Evolutionary conservation across 148 eudicot species (phyloP), one percentile per base, ranked within the genome.

Genomic region (Chenopodium formosanum): DNA sequence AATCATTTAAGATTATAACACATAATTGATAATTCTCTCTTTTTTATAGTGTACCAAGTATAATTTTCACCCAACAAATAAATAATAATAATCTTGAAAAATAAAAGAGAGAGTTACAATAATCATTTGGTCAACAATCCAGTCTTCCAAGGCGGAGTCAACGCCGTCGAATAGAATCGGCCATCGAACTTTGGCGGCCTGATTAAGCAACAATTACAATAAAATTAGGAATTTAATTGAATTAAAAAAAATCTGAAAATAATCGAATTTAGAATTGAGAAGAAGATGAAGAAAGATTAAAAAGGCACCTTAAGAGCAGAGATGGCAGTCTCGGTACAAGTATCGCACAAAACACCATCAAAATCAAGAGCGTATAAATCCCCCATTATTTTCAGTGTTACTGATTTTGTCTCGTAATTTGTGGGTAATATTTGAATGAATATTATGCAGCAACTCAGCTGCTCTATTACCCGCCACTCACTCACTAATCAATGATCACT

Each of bases 111-210:
- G 25, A 47, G 12, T 12, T 44, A 92, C 99, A 58, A 32, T 87
- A 84, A 87, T 90, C 99, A 96, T 96, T 86, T 96, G 99, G 80
- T 91, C 91, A 75, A 92, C 86, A 79, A 94, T 92, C 97, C 95
- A 94, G 60, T 89, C 89, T 85, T 96, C 95, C 78, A 84, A 72
- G 29, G 91, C 65, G 14, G 91, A 81, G 71, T 91, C 93, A 72
- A 94, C 89, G 65, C 83, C 86, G n/a, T 81, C 74, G 85, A 94
- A 94, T 23, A 96, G 81, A 76, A 72, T 79, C 25, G 98, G 97
- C 99, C 99, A 96, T 88, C 95, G 91, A 83, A 89, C 83, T 75
- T 92, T 94, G 48, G 94, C 95, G 63, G 98, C 99, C 99, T 95
- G 78, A 27, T 13, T 27, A 19, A 29, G 37, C 19, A 53, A 50